These are phyloP conservation scores for Kodamaea fukazawae DNA, from an alignment of 805 yeast genomes.

Conservation along the genomic window DNA sequence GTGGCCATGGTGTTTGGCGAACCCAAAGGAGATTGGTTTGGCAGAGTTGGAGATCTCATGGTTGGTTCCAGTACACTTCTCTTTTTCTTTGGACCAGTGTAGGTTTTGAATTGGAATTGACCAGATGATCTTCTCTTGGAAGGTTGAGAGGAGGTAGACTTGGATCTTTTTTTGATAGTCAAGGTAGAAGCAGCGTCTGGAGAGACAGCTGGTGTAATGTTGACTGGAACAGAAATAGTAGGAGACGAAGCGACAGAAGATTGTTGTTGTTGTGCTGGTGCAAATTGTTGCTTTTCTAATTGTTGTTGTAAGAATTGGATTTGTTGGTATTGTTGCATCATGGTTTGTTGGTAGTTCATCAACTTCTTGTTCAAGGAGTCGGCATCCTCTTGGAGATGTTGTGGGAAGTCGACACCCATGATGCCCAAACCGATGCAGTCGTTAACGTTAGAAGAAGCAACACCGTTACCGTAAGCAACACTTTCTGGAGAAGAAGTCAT, in stretches of 20 bases:
- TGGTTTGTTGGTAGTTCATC: constrained; percentile 19
- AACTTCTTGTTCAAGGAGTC: constrained; percentile 12
- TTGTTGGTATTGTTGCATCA: constrained; percentile 25
- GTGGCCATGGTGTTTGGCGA: not conserved
- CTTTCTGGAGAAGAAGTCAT: too few species aligned
- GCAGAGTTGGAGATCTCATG: constrained; percentile 10
- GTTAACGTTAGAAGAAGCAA: not conserved
- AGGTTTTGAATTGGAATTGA: constrained; percentile 28
- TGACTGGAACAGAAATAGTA: not conserved
- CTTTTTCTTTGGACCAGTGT: constrained; percentile 28
- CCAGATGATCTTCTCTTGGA: constrained; percentile 19
- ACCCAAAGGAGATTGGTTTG: constrained; percentile 8
- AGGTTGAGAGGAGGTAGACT: constrained; percentile 20
- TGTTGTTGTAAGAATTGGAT: constrained; percentile 22
- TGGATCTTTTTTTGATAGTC: constrained; percentile 24
- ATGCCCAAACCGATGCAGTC: constrained; percentile 9
- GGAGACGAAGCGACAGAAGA: not conserved
- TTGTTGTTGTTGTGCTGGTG: constrained; percentile 9
- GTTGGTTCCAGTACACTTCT: constrained; percentile 24
- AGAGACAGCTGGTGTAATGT: constrained; percentile 1
- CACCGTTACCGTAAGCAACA: too few species aligned
- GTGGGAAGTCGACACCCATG: constrained; percentile 8
- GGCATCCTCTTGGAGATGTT: constrained; percentile 3
- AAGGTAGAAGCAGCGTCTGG: constrained; percentile 5
- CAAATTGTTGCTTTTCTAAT: constrained; percentile 15